Conservation (phyloP, 768 basidiomycete genomes). For the Lentinus brumalis region DNA sequence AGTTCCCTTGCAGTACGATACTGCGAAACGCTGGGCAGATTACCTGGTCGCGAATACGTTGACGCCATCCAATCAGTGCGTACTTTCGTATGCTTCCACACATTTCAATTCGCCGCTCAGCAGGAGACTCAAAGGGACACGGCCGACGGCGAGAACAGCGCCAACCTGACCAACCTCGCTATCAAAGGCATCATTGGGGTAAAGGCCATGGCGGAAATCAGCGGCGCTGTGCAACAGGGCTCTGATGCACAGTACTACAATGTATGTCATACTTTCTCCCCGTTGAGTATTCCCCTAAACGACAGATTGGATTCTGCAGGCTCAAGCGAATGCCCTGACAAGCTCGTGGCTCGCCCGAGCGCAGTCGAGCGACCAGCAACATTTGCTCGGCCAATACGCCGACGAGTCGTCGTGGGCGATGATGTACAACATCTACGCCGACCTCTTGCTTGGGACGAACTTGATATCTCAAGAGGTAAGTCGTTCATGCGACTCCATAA, state of each 20-base stretch:
- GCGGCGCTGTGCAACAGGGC: conserved; percentile 9
- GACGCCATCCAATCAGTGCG: conserved; percentile 7
- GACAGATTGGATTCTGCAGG: conserved; percentile 5
- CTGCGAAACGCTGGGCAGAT: conserved; percentile 23
- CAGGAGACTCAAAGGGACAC: no score
- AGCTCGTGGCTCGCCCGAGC: conserved; percentile 14
- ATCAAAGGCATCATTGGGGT: conserved; percentile 29
- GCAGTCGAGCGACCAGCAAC: conserved; percentile 4
- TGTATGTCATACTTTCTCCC: no score
- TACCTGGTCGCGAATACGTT: conserved; percentile 23
- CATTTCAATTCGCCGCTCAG: no score
- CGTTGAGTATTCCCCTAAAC: not conserved
- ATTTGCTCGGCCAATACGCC: conserved; percentile 10
- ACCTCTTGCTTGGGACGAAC: conserved; percentile 9
- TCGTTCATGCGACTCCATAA: not conserved
- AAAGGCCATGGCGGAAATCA: conserved; percentile 26
- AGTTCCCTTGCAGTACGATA: conserved; percentile 16
- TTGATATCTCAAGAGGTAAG: conserved; percentile 11
- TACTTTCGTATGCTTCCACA: not conserved
- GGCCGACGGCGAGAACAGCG: conserved; percentile 12
- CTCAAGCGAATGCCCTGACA: conserved; percentile 6
- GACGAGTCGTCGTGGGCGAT: conserved; percentile 16
- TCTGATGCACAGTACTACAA: conserved; percentile 18
- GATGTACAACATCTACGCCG: conserved; percentile 22
- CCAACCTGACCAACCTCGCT: conserved; percentile 26